Percentiles rank a stretch among this genome's conserved stretches.
Conservation (phyloP, 148 eudicot genomes). For the Pouteria glomerata region DNA sequence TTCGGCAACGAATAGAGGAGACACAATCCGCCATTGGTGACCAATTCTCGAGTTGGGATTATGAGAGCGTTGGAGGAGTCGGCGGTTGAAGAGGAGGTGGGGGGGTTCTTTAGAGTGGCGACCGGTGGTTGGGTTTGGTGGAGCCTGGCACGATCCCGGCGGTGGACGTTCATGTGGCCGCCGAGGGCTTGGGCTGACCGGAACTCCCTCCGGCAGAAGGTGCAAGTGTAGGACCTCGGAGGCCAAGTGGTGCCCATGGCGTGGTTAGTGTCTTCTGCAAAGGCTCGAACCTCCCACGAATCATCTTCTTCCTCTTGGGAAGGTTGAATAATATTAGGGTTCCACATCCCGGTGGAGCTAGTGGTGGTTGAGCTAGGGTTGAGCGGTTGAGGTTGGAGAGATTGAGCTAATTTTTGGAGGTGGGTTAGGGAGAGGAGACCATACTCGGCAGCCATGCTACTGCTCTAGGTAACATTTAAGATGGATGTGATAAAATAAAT, state of each 20-base stretch:
- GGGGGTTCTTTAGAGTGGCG: neutral
- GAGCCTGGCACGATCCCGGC: slow-evolving; percentile 58
- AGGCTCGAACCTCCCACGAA: slow-evolving; percentile 42
- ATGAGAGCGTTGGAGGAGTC: slow-evolving; percentile 8
- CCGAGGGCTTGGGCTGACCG: slow-evolving; percentile 77
- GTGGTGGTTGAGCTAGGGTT: slow-evolving; percentile 6
- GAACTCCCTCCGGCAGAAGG: slow-evolving; percentile 60
- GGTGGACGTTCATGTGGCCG: slow-evolving; percentile 79
- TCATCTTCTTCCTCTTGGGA: slow-evolving; percentile 22
- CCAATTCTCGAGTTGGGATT: slow-evolving; percentile 25
- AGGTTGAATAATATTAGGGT: slow-evolving; percentile 16
- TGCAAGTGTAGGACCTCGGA: slow-evolving; percentile 57
- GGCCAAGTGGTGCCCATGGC: slow-evolving; percentile 52
- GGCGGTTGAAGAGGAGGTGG: neutral
- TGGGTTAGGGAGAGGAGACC: slow-evolving; percentile 18
- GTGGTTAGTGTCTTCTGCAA: slow-evolving; percentile 33
- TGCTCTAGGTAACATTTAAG: neutral
- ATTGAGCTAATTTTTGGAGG: slow-evolving; percentile 9
- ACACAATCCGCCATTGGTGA: slow-evolving; percentile 28
- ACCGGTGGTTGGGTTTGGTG: slow-evolving; percentile 22
- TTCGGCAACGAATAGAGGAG: slow-evolving; percentile 29
- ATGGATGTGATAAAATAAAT: neutral
- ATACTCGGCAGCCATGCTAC: slow-evolving; percentile 18
- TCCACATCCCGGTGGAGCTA: slow-evolving; percentile 24
- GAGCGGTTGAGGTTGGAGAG: neutral